Evolutionary conservation across 73 alveolate species (phyloP).

Genomic region (Paramecium octaurelia): DNA sequence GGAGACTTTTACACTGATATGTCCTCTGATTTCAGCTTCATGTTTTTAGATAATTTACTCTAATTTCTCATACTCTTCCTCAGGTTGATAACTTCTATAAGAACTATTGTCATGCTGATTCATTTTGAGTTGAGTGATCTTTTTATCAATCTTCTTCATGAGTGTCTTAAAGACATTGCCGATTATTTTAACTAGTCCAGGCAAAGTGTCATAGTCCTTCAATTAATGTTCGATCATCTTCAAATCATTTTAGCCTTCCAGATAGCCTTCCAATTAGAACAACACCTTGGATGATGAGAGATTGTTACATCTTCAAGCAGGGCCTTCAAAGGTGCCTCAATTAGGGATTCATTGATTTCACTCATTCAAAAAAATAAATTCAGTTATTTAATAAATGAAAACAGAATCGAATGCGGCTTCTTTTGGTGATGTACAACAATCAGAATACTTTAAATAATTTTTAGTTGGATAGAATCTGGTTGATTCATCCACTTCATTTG

Average conservation of each 20-base stretch:
- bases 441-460: not conserved
- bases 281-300: not conserved
- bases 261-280: not conserved
- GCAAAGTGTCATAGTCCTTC: conserved; percentile 10
- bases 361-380: not conserved
- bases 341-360: not conserved
- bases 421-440: not conserved
- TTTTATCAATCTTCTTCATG: not conserved
- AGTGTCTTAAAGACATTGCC: not conserved
- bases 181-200: not conserved
- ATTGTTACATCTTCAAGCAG: not conserved
- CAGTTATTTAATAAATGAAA: not conserved
- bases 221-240: not conserved
- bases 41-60: conserved; percentile 41
- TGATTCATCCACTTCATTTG: not conserved
- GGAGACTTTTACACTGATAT: conserved; percentile 50
- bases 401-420: not conserved
- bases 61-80: conserved; percentile 29
- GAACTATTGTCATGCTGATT: not conserved
- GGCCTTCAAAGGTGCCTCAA: not conserved
- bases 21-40: conserved; percentile 64
- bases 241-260: conserved; percentile 13
- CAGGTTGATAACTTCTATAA: not conserved
- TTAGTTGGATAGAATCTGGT: not conserved
- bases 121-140: not conserved